Base-by-base conservation (phyloP, 257 asterid genomes). In the Buddleja alternifolia region DNA sequence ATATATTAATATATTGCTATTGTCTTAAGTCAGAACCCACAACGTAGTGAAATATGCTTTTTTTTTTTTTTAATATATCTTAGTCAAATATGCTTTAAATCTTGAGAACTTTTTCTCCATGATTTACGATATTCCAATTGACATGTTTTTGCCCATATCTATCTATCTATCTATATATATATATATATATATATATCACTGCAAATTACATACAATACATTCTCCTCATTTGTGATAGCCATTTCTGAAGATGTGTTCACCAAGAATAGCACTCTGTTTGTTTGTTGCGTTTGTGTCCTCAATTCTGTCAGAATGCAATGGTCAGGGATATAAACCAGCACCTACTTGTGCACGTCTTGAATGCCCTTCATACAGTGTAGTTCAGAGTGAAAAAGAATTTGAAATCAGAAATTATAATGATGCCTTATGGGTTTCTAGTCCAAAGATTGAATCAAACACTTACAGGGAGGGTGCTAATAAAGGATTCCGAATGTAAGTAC, bases 341-440 rank as follows among this genome's bases (percentile, higher is more conserved):
- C 64, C 64, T 0, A 78, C 29, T 6, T 64, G 80, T 16, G 63
- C 46, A 20, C 66, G 29, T 5, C 8, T 40, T 8, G 73, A 73
- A 12, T 65, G 73, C 46, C 68, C 73, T 39, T 4, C 47, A 1
- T 78, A 78, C n/a, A 46, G 42, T 1, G 74, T 78, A 5, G 44
- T 71, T 45, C 41, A 62, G 9, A 16, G 45, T 3, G 58, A 42
- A 0, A 16, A 42, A 6, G 80, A 71, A 0, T 40, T 37, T 3
- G 83, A 78, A 54, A 74, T 78, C 55, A 53, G 80, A 67, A 48
- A 41, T 6, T 79, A 79, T 32, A 3, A 55, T 0, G 23, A 62
- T 0, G 75, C 75, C 8, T 17, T 4, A 0, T 78, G 83, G 83
- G 25, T 70, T 0, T 47, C 72, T 0, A 25, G 66, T n/a, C 77